A percentile compares a stretch with the other conserved stretches of the same genome.
These are phyloP conservation scores for Aristolochia fimbriata DNA, from an alignment of 164 flowering plant genomes.

Conservation along the genomic window DNA sequence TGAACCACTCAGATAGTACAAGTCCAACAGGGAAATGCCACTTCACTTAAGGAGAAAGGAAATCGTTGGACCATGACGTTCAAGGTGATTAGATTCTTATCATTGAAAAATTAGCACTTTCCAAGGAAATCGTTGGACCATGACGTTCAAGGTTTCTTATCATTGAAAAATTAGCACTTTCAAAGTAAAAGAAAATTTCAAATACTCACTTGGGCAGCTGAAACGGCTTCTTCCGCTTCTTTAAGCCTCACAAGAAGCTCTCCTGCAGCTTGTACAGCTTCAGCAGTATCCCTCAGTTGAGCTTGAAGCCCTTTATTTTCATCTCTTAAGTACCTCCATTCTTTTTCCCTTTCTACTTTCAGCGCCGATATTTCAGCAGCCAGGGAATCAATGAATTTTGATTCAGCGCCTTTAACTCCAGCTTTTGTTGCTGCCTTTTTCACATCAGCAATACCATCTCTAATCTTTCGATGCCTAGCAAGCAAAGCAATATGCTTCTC, in stretches of 20 bases:
- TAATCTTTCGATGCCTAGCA: constrained; percentile 71
- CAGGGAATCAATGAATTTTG: constrained; percentile 81
- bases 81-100: too few species aligned
- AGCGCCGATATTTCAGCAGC: constrained; percentile 88
- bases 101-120: too few species aligned
- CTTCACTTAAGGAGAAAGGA: too few species aligned
- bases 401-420: constrained; percentile 87
- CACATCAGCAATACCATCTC: constrained; percentile 80
- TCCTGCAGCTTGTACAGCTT: constrained; percentile 98
- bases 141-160: too few species aligned
- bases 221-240: constrained; percentile 82
- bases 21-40: too few species aligned
- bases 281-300: constrained; percentile 91
- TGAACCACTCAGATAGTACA: too few species aligned
- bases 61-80: too few species aligned
- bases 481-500: constrained; percentile 83
- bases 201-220: constrained; percentile 55
- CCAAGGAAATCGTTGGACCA: too few species aligned
- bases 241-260: constrained; percentile 86
- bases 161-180: too few species aligned
- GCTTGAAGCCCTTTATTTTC: constrained; percentile 82
- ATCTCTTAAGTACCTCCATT: constrained; percentile 63
- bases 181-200: not conserved
- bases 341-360: constrained; percentile 74
- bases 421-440: constrained; percentile 92